Evolutionary conservation across 2,329 filamentous ascomycete species (phyloP), one percentile per base, ranked within the genome.

Genomic region (Trichoderma sp.): DNA sequence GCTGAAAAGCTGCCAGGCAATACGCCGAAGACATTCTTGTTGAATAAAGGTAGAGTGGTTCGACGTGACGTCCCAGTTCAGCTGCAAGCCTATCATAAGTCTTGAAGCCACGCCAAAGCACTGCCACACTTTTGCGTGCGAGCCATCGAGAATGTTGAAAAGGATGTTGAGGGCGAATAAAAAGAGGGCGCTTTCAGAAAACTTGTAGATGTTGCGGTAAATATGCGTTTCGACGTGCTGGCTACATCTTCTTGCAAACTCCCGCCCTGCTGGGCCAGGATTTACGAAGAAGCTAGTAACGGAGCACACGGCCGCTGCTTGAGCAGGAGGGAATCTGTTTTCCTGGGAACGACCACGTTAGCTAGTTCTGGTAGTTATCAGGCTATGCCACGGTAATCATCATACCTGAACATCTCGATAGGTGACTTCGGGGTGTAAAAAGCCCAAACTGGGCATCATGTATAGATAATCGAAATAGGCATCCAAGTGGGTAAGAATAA

Each of bases 121-220:
- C 67, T 80, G 78, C 79, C 80, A 81, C 12, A 79, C 76, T 69
- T 80, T 80, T 67, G 78, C 76, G 61, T 78, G 77, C 35, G 77
- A 76, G 27, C 77, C 77, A 10, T 75, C 74, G 29, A 80, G 71
- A 37, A 80, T 74, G 68, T 80, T 78, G 68, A 79, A 79, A 6
- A 75, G 72, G 22, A 78, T 76, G 69, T 76, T 78, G 3, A 80
- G 72, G 5, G 78, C 74, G 54, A 78, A 76, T 1, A 81, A 74
- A 25, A 77, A 73, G 17, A 80, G 73, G 6, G 75, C 71, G 10
- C 74, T 71, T 48, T 79, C 76, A 42, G 74, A 76, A 45, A 80
- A 78, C 37, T 73, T 75, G 70, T 79, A 76, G 63, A 83, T 75
- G 70, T 80, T 77, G 52, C 79, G 76, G 73, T 81, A 76, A 39